Conservation (phyloP, 2,329 filamentous ascomycete genomes). For the Colletotrichum echinochloae region DNA sequence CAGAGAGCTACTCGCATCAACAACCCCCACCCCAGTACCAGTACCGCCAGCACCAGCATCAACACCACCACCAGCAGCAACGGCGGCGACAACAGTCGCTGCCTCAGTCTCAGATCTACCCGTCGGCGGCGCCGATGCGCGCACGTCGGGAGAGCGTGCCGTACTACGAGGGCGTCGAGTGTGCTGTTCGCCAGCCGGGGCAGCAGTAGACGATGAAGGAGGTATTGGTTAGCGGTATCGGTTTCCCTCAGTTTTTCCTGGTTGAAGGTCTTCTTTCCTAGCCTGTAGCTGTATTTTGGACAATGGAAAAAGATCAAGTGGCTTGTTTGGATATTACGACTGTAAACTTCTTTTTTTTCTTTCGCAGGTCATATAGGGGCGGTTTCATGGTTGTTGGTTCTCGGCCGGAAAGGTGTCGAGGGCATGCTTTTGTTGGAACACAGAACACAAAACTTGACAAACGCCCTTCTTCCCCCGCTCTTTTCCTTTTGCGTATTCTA, state of each 20-base stretch:
- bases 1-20: background rate
- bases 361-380: background rate
- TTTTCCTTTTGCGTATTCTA: constrained; percentile 3
- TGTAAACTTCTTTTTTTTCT: constrained; percentile 14
- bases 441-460: constrained; percentile 31
- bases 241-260: background rate
- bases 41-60: constrained; percentile 1
- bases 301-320: background rate
- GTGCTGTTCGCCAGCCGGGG: background rate
- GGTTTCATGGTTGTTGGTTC: background rate
- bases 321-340: background rate
- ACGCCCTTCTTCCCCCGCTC: background rate
- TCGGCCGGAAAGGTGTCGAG: constrained; percentile 10
- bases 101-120: background rate
- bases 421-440: constrained; percentile 21
- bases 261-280: background rate
- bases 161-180: constrained; percentile 4
- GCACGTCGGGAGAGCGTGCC: background rate
- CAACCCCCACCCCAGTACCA: background rate
- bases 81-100: too few species aligned
- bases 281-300: background rate
- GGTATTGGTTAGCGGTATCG: too few species aligned
- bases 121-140: background rate
- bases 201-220: background rate
- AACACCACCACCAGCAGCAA: background rate